Evolutionary conservation across 75 land plant genomes (phyloP).

Genomic region (Pinus tabuliformis): DNA sequence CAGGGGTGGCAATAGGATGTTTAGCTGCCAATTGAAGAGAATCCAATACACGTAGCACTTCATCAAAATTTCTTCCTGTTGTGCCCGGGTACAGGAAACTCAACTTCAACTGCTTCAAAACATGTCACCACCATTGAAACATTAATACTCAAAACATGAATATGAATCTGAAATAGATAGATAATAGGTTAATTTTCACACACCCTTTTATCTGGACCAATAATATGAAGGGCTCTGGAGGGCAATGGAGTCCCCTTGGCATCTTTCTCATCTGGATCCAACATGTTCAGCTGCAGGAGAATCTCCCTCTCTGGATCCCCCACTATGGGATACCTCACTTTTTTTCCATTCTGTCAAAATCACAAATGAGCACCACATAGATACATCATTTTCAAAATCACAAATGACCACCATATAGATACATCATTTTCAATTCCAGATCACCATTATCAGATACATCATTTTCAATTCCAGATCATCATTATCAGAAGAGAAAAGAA

Average conservation of each 20-base stretch:
- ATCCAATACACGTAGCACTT: slow-evolving; percentile 7
- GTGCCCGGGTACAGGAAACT: slow-evolving; percentile 49
- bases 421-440: too few relatives aligned
- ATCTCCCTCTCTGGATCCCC: slow-evolving; percentile 80
- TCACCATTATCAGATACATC: too few relatives aligned
- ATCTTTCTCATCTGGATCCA: slow-evolving; percentile 91
- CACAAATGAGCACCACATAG: background rate
- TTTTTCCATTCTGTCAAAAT: background rate
- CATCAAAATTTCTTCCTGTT: slow-evolving; percentile 91
- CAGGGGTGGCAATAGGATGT: slow-evolving; percentile 61
- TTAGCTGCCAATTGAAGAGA: too few relatives aligned
- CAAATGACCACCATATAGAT: background rate
- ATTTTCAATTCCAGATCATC: too few relatives aligned
- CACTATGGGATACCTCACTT: slow-evolving; percentile 54
- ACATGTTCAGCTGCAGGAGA: slow-evolving; percentile 28
- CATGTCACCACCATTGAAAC: slow-evolving; percentile 29
- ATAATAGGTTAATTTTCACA: background rate
- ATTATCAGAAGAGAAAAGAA: too few relatives aligned
- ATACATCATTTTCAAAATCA: background rate
- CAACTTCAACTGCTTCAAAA: slow-evolving; percentile 60
- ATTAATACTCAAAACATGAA: too few relatives aligned
- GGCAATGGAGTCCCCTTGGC: slow-evolving; percentile 46
- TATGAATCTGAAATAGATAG: too few relatives aligned
- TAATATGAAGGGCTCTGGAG: slow-evolving; percentile 85
- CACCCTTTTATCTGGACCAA: slow-evolving; percentile 85